Evolutionary conservation across 371 early-diverging fungal species (phyloP).

Genomic region (Mucor saturninus): DNA sequence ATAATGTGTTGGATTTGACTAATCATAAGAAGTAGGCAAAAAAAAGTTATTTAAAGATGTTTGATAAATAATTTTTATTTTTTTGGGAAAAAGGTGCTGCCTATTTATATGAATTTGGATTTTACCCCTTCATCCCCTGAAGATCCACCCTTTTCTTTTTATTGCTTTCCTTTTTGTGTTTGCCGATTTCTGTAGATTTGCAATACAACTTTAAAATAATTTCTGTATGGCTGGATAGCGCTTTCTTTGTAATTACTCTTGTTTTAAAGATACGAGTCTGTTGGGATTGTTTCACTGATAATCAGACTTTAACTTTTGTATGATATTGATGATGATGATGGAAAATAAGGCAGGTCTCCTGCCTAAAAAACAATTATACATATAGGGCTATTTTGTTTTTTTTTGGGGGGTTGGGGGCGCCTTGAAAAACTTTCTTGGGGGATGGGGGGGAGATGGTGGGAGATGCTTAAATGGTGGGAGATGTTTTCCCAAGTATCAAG

Average conservation of each 20-base stretch:
- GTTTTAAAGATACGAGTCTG: too few relatives aligned
- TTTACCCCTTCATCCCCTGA: not conserved
- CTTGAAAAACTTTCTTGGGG: too few relatives aligned
- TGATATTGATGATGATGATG: too few relatives aligned
- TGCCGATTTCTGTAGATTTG: not conserved
- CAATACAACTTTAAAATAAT: not conserved
- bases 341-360: too few relatives aligned
- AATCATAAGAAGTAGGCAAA: conserved; percentile 3
- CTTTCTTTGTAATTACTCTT: not conserved
- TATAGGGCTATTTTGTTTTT: too few relatives aligned
- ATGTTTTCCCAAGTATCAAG: too few relatives aligned
- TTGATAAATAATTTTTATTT: not conserved
- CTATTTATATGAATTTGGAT: conserved; percentile 7
- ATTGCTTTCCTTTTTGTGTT: not conserved
- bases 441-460: too few relatives aligned
- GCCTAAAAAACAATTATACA: too few relatives aligned
- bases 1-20: conserved; percentile 8
- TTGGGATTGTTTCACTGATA: too few relatives aligned
- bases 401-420: too few relatives aligned
- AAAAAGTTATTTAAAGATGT: not conserved
- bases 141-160: not conserved
- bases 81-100: not conserved
- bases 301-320: too few relatives aligned
- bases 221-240: not conserved
- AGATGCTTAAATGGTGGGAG: too few relatives aligned